Evolutionary conservation across 129 eudicot genomes (phyloP), one percentile per base, ranked within the genome.

Genomic region (Heracleum sosnowskyi): DNA sequence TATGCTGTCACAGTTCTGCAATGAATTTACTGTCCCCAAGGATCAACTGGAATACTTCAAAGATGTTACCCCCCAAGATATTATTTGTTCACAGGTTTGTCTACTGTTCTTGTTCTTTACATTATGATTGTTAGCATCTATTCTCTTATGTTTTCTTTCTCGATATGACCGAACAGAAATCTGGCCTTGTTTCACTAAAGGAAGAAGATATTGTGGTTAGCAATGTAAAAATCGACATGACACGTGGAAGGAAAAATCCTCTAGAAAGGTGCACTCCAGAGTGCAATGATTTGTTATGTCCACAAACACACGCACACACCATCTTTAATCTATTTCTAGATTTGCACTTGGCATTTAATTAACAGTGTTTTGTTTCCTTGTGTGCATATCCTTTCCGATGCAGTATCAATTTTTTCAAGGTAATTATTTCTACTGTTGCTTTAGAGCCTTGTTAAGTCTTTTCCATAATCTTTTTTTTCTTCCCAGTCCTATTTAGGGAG

Each of bases 361-460:
- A 73, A 76, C 64, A 9, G 63, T 41, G 5, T 26, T 74, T 73
- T 80, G 46, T 44, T 79, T 75, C 69, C 83, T 57, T 82, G 60
- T 80, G 29, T 77, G 34, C 83, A 31, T 87, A 77, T 74, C 79
- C 55, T 79, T 46, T n/a, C 73, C 46, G 26, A 70, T 79, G 79
- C 89, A 91, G 98, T 85, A 87, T 93, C 88, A 85, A 83, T 64
- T 93, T 93, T 81, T 91, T 95, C 89, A 62, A 95, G 98, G 98
- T 95, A 92, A 57, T 79, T 33, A 10, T 11, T 51, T 20, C 6
- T 36, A 75, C 62, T 44, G 37, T 57, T 41, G 16, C 68, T 29
- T 31, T 12, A 33, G 8, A 15, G 33, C 76, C 76, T 69, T 20
- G 15, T 68, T 46, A 11, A 7, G 4, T 80, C 60, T 37, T 42